A percentile compares a stretch with the other conserved stretches of the same genome.
Conservation (phyloP, 2,329 filamentous ascomycete species). For the Pleurostoma richardsiae region DNA sequence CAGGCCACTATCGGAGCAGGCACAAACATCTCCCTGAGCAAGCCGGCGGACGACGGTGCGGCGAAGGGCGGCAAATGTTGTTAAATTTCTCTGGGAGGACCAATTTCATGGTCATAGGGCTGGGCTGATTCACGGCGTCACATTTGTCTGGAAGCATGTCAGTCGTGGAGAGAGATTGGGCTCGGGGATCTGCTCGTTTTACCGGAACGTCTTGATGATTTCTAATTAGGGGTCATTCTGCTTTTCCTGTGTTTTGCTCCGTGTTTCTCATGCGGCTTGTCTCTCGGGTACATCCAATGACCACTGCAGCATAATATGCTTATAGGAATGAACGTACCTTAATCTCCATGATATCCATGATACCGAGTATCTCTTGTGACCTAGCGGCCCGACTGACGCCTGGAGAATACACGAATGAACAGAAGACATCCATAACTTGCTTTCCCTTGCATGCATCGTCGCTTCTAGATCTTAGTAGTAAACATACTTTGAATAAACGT, state of each 20-base stretch:
- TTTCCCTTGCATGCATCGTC: too few relatives aligned
- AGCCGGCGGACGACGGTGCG: slow-evolving; percentile 70
- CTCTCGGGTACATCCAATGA: slow-evolving; percentile 7
- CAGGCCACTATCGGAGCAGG: slow-evolving; percentile 76
- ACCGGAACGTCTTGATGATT: slow-evolving; percentile 9
- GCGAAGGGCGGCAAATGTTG: slow-evolving; percentile 80
- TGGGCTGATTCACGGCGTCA: slow-evolving; percentile 25
- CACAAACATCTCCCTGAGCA: slow-evolving; percentile 81
- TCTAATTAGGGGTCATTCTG: slow-evolving; percentile 14
- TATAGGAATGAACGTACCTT: slow-evolving; percentile 12
- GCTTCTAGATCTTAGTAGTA: too few relatives aligned
- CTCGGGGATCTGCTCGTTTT: slow-evolving; percentile 9
- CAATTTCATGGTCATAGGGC: slow-evolving; percentile 18
- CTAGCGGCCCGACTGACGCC: too few relatives aligned
- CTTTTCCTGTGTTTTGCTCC: slow-evolving; percentile 13
- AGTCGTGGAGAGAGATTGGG: slow-evolving; percentile 12
- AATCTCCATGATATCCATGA: too few relatives aligned
- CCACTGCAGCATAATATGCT: slow-evolving; percentile 12
- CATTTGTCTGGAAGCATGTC: slow-evolving; percentile 19
- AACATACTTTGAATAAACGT: too few relatives aligned
- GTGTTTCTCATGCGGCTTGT: slow-evolving; percentile 9
- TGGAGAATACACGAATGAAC: too few relatives aligned
- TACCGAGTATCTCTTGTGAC: too few relatives aligned
- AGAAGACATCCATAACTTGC: too few relatives aligned
- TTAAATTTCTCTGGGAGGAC: slow-evolving; percentile 37